Evolutionary conservation across 345 rosid species (phyloP).

Genomic region (Crucihimalaya himalaica): DNA sequence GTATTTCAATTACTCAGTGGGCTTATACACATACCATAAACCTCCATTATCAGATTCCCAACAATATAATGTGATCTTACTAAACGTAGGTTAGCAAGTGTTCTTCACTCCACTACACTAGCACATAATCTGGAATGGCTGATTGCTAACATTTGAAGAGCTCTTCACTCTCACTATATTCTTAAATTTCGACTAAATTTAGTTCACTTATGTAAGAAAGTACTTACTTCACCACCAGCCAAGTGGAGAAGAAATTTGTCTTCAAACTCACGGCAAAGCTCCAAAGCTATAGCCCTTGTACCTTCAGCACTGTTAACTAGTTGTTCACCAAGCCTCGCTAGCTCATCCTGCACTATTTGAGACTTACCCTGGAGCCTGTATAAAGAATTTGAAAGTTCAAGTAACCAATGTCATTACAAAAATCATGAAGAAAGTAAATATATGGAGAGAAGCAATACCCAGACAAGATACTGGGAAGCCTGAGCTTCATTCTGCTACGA

Average conservation of each 20-base stretch:
- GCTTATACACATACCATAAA: slow-evolving; percentile 5
- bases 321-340: slow-evolving; percentile 85
- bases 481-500: slow-evolving; percentile 83
- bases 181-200: background rate
- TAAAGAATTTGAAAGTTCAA: slow-evolving; percentile 13
- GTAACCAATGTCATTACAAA: slow-evolving; percentile 8
- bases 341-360: slow-evolving; percentile 82
- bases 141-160: slow-evolving; percentile 8
- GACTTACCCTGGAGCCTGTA: slow-evolving; percentile 94
- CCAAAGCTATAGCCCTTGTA: slow-evolving; percentile 94
- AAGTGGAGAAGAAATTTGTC: slow-evolving; percentile 95
- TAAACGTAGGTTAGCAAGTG: background rate
- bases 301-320: slow-evolving; percentile 89
- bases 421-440: slow-evolving; percentile 25
- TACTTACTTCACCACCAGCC: slow-evolving; percentile 88
- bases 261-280: slow-evolving; percentile 98
- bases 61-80: slow-evolving; percentile 1
- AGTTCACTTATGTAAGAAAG: slow-evolving; percentile 21
- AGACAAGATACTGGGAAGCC: slow-evolving; percentile 92
- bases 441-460: slow-evolving; percentile 58
- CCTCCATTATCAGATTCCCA: background rate
- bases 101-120: slow-evolving; percentile 23
- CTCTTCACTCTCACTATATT: slow-evolving; percentile 25
- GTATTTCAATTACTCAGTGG: background rate
- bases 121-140: slow-evolving; percentile 15